Conservation (phyloP, 495 filamentous ascomycete genomes). For the Hamigera avellanea region DNA sequence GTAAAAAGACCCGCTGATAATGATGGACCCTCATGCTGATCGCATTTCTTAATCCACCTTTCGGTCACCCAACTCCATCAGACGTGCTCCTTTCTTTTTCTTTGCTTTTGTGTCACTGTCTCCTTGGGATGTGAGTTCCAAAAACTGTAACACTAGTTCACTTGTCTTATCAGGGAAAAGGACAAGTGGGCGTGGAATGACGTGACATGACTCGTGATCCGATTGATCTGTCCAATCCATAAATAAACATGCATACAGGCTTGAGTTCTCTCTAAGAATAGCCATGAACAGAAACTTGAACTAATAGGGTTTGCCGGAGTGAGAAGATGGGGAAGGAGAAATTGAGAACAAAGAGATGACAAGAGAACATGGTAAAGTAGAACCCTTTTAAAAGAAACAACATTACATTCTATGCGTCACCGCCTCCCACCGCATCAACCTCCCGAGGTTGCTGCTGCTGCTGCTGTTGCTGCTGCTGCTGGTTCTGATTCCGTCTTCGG, state of each 20-base stretch:
- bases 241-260: slow-evolving; percentile 4
- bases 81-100: too few relatives aligned
- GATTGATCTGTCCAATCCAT: slow-evolving; percentile 12
- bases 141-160: slow-evolving; percentile 7
- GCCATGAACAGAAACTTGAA: not conserved
- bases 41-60: too few relatives aligned
- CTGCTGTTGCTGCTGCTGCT: slow-evolving; percentile 7
- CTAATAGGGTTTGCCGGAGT: not conserved
- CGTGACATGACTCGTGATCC: slow-evolving; percentile 30
- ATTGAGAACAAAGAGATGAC: slow-evolving; percentile 3
- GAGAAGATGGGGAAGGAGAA: slow-evolving; percentile 15
- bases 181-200: not conserved
- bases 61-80: too few relatives aligned
- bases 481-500: slow-evolving; percentile 22
- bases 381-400: not conserved
- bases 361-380: slow-evolving; percentile 1
- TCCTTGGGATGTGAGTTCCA: too few relatives aligned
- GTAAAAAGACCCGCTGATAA: not conserved
- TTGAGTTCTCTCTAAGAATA: slow-evolving; percentile 4
- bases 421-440: slow-evolving; percentile 20
- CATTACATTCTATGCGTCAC: slow-evolving; percentile 2
- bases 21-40: not conserved
- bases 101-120: too few relatives aligned
- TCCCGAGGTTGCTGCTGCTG: slow-evolving; percentile 17
- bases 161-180: not conserved